Base-by-base conservation (phyloP, 1,139 yeast species). In the Pichia inconspicua region DNA sequence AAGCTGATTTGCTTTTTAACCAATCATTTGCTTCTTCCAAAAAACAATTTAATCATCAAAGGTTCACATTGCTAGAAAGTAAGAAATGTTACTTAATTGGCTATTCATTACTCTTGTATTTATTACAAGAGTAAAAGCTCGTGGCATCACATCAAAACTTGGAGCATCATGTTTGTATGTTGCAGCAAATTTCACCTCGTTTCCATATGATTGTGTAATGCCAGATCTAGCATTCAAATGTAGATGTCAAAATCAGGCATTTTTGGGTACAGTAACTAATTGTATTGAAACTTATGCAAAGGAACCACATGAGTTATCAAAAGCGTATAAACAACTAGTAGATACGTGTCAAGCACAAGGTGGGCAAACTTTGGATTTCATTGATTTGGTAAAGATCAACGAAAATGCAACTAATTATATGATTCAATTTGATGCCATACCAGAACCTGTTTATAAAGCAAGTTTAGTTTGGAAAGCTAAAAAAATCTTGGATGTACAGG, bases 121-220 rank as follows among this genome's bases (percentile, higher is more conserved):
- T 4, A 25, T 22, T 12, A 11, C 28, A 12, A 25, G 27, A 9
- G 27, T 31, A 12, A 10, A 39, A 19, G 41, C 60, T 19, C 50
- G 60, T 40, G 65, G 66, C 5, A 56, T 63, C 5, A 56, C 62
- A 19, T 60, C 63, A 47, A 55, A 55, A 27, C 59, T 58, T 41
- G 69, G 68, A 17, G 66, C 65, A 4, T 57, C 68, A 5, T 66
- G 69, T 53, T 45, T 64, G 3, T 57, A 54, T 45, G 55, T 61
- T 19, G 62, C 68, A 7, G 61, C 60, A 42, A 65, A 65, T 41
- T 52, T 62, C 25, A 58, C 65, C 2, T 48, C 55, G 6, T 62
- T 57, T 44, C 67, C 68, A n/a, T 65, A 65, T 47, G 58, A 63
- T 43, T 65, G 69, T 53, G 40, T 46, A 25, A 46, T 55, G 37